Base-by-base conservation (phyloP, 306 rosid species). In the Trifolium repens region DNA sequence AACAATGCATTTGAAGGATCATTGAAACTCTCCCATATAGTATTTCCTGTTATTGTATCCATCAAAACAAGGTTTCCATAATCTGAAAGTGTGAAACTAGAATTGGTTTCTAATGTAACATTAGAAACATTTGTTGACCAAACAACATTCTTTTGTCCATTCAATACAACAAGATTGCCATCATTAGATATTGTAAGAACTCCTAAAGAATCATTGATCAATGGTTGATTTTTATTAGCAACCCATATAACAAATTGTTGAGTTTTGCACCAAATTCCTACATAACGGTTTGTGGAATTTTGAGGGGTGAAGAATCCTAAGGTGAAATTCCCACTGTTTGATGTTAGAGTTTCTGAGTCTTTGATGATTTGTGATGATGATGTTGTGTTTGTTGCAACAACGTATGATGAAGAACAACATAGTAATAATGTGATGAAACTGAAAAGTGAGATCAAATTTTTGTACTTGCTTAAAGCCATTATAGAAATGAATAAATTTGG, bases 91-190 rank as follows among this genome's bases (percentile, higher is more conserved):
- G 69, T 12, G 75, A 2, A 71, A 76, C 4, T 81, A 15, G 84
- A 43, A 71, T 79, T 58, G 16, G 63, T 57, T 24, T 24, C 80
- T 7, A 17, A 7, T 12, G 34, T n/a, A 6, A 55, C 3, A 8
- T 43, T 77, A 32, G 81, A 7, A 6, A 83, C 64, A 24, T 46
- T 75, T 6, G 90, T 53, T 67, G 87, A 82, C 90, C 92, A 84
- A 26, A 82, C 0, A 0, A 57, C 37, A 2, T 0, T 1, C 37
- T 82, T 78, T 8, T 74, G 30, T 8, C 77, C 71, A 40, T 88
- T 65, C 47, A 84, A 58, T 1, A 78, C 6, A 26, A 80, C 76
- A 55, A 80, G 79, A 60, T 74, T 80, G 7, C 79, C 79, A 26
- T 37, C 76, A 27, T 67, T 54, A 0, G 67, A 74, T 44, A 67